Evolutionary conservation across 2,329 filamentous ascomycete genomes (phyloP), one percentile per base, ranked within the genome.

Genomic region (Pestalotiopsis sp.): DNA sequence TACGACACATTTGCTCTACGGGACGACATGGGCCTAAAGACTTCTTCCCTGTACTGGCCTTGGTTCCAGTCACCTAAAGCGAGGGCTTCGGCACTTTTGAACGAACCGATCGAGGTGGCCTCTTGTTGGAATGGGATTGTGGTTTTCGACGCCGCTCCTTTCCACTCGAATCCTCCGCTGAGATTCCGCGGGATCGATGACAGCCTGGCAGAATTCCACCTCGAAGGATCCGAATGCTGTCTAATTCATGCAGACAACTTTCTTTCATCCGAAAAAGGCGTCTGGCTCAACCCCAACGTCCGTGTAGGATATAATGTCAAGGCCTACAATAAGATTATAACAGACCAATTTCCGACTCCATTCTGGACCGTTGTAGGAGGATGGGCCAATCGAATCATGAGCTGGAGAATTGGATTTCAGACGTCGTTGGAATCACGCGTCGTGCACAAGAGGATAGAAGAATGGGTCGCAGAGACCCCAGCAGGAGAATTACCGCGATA

Each of bases 81-180:
- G 11, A 77, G 80, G 27, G 75, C 83, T 31, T 85, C 87, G 0
- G 80, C 90, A 25, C 82, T 84, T 70, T 77, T 75, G 23, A 83
- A 84, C 71, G 76, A 80, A 12, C 87, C 89, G 0, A 82, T 91
- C 1, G 86, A 85, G 1, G 90, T 92, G 0, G 78, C 80, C n/a
- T 90, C 87, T 57, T 92, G 90, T 77, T 92, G 90, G 90, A 92
- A 92, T 72, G 90, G 90, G 59, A 87, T 91, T 75, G 83, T 84
- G 72, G 81, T 74, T 61, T 82, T 81, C 68, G 79, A 81, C 64
- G 80, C 85, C 0, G 76, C 75, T 4, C 84, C 86, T 1, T 88
- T 87, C 74, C 85, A 87, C 68, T 73, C 71, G 27, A 72, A 76
- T 2, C 75, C 79, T 0, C 82, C 81, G 3, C 81, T 92, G 0